Conservation (phyloP, 371 early-diverging fungal genomes). For the Rhizopus stolonifer region DNA sequence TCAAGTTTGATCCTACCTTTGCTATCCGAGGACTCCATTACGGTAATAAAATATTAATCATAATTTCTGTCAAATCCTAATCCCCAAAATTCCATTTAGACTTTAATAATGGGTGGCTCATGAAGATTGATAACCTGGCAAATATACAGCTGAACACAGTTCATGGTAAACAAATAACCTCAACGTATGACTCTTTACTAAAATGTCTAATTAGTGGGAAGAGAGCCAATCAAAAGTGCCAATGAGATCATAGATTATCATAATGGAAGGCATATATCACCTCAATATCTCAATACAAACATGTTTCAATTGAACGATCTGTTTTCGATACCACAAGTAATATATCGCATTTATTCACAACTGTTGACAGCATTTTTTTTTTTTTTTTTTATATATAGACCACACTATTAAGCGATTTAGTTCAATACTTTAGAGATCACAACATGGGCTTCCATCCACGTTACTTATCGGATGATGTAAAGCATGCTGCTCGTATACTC, state of each 20-base stretch:
- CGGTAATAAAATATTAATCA: constrained; percentile 28
- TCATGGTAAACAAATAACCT: constrained; percentile 32
- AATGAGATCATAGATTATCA: constrained; percentile 53
- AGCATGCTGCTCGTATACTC: constrained; percentile 50
- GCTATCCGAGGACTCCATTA: constrained; percentile 68
- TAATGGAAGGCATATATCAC: constrained; percentile 61
- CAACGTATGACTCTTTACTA: neutral
- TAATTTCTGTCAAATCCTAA: neutral
- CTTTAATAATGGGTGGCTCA: constrained; percentile 62
- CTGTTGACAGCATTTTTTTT: constrained; percentile 9
- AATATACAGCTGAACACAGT: constrained; percentile 67
- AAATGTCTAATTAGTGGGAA: constrained; percentile 28
- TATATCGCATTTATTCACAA: no score
- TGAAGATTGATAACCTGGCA: constrained; percentile 67
- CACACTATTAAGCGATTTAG: constrained; percentile 58
- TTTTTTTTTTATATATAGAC: neutral
- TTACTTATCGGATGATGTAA: constrained; percentile 65
- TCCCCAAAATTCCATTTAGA: constrained; percentile 25
- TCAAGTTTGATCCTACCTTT: constrained; percentile 60
- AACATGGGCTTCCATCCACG: constrained; percentile 62
- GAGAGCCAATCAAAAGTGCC: constrained; percentile 52
- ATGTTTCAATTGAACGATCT: constrained; percentile 66
- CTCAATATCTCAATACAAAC: constrained; percentile 49
- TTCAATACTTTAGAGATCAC: constrained; percentile 61
- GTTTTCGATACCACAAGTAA: constrained; percentile 61